Conservation (phyloP, 352 stramenopile species). For the Thraustochytrium striatum region DNA sequence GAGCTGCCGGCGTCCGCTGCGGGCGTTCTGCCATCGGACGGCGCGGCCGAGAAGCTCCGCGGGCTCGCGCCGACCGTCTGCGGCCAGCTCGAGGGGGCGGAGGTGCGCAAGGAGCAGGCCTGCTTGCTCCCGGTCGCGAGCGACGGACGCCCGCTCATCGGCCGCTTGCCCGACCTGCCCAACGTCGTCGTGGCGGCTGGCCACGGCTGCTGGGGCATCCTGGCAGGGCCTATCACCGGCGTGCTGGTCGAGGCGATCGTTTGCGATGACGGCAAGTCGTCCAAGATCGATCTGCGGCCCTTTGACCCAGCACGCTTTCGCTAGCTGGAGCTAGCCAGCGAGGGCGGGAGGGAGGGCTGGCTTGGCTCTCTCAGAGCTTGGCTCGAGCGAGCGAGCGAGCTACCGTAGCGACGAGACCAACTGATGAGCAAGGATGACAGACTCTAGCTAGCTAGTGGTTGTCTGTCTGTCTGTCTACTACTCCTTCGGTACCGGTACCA, state of each 20-base stretch:
- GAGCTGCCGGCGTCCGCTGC: too few species aligned
- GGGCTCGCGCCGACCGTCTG: too few species aligned
- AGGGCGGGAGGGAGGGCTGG: too few species aligned
- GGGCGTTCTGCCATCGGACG: too few species aligned
- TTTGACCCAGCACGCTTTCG: slow-evolving; percentile 51
- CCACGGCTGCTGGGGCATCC: slow-evolving; percentile 65
- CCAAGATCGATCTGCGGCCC: slow-evolving; percentile 55
- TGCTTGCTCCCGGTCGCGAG: slow-evolving; percentile 20
- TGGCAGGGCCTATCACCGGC: slow-evolving; percentile 61
- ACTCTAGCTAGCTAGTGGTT: too few species aligned
- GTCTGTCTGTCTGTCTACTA: too few species aligned
- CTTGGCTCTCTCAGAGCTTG: too few species aligned
- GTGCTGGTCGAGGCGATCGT: slow-evolving; percentile 60
- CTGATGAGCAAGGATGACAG: too few species aligned
- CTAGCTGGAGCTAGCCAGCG: not conserved
- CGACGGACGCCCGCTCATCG: slow-evolving; percentile 64
- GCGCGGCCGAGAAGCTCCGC: not conserved
- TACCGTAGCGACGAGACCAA: too few species aligned
- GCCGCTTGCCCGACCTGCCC: slow-evolving; percentile 48
- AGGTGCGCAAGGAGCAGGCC: not conserved
- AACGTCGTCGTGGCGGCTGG: slow-evolving; percentile 59
- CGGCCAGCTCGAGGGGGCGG: not conserved
- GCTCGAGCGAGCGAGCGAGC: too few species aligned
- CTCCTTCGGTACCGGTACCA: too few species aligned
- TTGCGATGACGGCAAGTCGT: slow-evolving; percentile 49